Percentiles rank a stretch among this genome's conserved stretches.
Evolutionary conservation across 768 basidiomycete species (phyloP).

Genomic region (Serpula lacrymans): DNA sequence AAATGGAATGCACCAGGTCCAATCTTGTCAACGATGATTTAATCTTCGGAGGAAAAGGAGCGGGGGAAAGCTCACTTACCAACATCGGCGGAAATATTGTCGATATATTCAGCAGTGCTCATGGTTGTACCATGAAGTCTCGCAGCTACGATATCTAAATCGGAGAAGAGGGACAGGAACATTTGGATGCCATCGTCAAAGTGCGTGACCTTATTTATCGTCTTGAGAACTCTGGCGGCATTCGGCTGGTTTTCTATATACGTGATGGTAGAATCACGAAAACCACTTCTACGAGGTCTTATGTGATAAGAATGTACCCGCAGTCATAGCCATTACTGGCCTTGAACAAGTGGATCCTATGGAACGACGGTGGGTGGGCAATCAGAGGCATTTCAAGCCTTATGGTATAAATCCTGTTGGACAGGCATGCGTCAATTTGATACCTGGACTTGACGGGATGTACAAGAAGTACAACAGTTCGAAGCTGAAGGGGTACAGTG

Average conservation of each 20-base stretch:
- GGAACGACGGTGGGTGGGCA: slow-evolving; percentile 22
- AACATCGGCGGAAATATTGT: slow-evolving; percentile 22
- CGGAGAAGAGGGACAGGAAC: slow-evolving; percentile 12
- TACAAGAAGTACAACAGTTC: slow-evolving; percentile 14
- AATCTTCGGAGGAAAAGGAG: slow-evolving; percentile 39
- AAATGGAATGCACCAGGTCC: too few species aligned
- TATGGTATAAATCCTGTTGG: slow-evolving; percentile 25
- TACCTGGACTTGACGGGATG: slow-evolving; percentile 18
- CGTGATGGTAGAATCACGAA: slow-evolving; percentile 36
- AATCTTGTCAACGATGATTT: too few species aligned
- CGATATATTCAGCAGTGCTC: slow-evolving; percentile 22
- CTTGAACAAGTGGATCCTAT: slow-evolving; percentile 19
- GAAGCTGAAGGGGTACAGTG: slow-evolving; percentile 7
- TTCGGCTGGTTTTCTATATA: slow-evolving; percentile 40
- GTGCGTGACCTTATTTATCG: slow-evolving; percentile 29
- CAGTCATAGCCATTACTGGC: slow-evolving; percentile 29
- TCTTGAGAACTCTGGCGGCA: slow-evolving; percentile 28
- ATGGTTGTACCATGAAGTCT: slow-evolving; percentile 34
- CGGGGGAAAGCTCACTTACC: slow-evolving; percentile 29
- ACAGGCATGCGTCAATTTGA: slow-evolving; percentile 28
- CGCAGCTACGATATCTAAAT: slow-evolving; percentile 24
- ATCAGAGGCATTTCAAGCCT: slow-evolving; percentile 16
- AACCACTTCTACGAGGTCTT: slow-evolving; percentile 37
- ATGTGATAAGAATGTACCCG: slow-evolving; percentile 31
- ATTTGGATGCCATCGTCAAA: slow-evolving; percentile 25